Evolutionary conservation across 306 rosid species (phyloP).

Genomic region (Cyamopsis tetragonoloba): DNA sequence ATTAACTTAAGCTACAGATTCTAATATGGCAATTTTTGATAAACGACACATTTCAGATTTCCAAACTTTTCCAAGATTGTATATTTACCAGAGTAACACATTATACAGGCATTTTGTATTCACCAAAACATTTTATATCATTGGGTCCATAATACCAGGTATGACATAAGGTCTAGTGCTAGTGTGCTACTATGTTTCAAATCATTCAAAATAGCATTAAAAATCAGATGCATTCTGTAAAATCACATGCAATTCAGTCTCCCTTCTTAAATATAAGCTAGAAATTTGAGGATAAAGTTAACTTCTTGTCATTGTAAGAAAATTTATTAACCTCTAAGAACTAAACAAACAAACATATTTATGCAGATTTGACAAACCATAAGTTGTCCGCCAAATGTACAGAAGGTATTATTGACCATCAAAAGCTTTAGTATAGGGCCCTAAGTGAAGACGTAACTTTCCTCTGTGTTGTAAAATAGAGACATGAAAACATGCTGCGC

Average conservation of each 20-base stretch:
- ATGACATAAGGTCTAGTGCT: not conserved
- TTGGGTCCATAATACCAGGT: not conserved
- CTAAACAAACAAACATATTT: not conserved
- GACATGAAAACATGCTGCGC: too few species aligned
- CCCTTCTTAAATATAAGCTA: not conserved
- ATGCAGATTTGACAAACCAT: not conserved
- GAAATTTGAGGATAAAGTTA: conserved; percentile 11
- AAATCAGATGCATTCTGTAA: not conserved
- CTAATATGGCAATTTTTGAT: not conserved
- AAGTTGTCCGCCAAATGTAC: not conserved
- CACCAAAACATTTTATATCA: not conserved
- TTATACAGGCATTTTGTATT: not conserved
- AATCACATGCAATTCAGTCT: not conserved
- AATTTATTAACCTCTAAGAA: not conserved
- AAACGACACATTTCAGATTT: not conserved
- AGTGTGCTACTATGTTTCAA: not conserved
- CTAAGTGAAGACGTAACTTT: not conserved
- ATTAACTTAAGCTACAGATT: not conserved
- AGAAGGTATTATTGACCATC: not conserved
- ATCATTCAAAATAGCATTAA: not conserved
- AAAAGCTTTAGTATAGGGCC: not conserved
- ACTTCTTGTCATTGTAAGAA: not conserved
- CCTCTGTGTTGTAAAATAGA: conserved; percentile 2
- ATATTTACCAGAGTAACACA: not conserved
- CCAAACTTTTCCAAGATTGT: not conserved